Conservation (phyloP, 805 yeast species). For the Cyberlindnera mycetangii region DNA sequence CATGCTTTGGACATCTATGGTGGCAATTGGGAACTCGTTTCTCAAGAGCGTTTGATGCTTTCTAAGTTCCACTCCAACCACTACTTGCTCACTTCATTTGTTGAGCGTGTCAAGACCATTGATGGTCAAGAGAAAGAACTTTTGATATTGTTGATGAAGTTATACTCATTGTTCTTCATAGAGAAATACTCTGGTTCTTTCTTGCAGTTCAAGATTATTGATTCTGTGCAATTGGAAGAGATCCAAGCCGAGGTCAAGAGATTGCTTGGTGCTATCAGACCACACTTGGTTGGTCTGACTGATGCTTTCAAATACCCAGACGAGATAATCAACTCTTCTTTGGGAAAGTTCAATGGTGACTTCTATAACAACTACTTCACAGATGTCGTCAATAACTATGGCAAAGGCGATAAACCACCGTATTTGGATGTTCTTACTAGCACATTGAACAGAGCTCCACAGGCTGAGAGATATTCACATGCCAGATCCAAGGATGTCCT, state of each 20-base stretch:
- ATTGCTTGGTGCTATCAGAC: constrained; percentile 52
- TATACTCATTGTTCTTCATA: constrained; percentile 64
- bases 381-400: constrained; percentile 49
- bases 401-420: constrained; percentile 47
- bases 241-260: constrained; percentile 43
- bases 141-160: constrained; percentile 51
- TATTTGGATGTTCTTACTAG: constrained; percentile 40
- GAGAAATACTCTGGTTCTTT: constrained; percentile 72
- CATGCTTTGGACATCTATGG: constrained; percentile 31
- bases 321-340: constrained; percentile 74
- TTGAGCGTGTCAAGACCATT: constrained; percentile 26
- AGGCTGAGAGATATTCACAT: constrained; percentile 35
- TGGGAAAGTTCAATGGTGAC: constrained; percentile 80
- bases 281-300: constrained; percentile 71
- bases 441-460: constrained; percentile 38
- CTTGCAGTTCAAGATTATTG: constrained; percentile 57
- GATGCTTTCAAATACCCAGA: constrained; percentile 85
- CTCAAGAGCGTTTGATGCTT: constrained; percentile 36
- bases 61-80: constrained; percentile 41
- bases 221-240: constrained; percentile 44
- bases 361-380: constrained; percentile 77
- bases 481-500: constrained; percentile 31
- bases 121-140: constrained; percentile 40
- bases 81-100: constrained; percentile 33
- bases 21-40: constrained; percentile 34